Base-by-base conservation (phyloP, 768 basidiomycete species). In the Tricholoma matsutake region DNA sequence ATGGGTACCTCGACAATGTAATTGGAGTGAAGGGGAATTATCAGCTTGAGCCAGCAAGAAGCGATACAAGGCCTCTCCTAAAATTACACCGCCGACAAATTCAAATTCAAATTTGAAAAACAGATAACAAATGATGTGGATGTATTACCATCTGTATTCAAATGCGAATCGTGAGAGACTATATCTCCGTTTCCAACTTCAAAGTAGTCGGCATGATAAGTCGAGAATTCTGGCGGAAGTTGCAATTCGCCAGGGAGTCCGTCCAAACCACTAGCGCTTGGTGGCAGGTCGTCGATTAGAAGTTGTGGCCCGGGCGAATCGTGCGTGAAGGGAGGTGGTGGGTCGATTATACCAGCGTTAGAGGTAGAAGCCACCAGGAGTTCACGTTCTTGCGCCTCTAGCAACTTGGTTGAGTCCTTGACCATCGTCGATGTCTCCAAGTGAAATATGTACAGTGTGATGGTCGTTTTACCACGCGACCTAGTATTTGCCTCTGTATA, bases 1-100 rank as follows among this genome's bases (percentile, higher is more conserved):
- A 64, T 87, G 87, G 1, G 78, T 77, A 2, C 87, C 86, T 16
- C 72, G 72, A 60, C 79, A 78, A 43, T 77, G 81, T 4, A 86
- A 65, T 28, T 69, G 64, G 61, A 81, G 75, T 13, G 60, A 69
- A 7, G 87, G 87, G 6, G 71, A 74, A 1, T 61, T 70, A 34
- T 66, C 70, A 0, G 87, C 76, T 47, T 87, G 83, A 6, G 78
- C 76, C 20, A 87, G 76, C 2, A 91, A 69, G 71, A 89, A 91
- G 54, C 88, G 81, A 68, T 87, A 88, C 20, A 90, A 76, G 0
- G 86, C 85, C 66, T 87, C 87, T 32, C 88, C 87, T 88, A 37
- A 60, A 55, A 59, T 47, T n/a, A 28, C 22, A 28, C 20, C 37
- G 13, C 5, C 13, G 14, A 6, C 14, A 2, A 16, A n/a, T 56